Evolutionary conservation across 192 early-diverging fungal species (phyloP).

Genomic region (Tieghemiomyces parasiticus): DNA sequence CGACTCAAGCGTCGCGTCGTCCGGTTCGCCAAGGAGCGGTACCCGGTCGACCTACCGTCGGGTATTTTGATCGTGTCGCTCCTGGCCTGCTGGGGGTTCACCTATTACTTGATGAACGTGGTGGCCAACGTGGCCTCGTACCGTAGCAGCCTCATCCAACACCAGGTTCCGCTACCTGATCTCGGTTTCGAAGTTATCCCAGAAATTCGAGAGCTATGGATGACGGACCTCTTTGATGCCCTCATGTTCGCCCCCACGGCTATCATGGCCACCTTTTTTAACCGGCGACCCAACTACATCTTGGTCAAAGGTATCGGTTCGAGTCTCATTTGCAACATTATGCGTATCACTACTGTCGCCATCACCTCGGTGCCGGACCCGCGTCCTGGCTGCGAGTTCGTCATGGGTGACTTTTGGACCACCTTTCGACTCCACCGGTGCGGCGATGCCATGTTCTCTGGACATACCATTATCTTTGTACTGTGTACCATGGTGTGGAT

Average conservation of each 20-base stretch:
- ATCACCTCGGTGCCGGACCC: conserved; percentile 52
- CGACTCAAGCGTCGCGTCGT: too few species aligned
- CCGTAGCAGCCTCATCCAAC: conserved; percentile 28
- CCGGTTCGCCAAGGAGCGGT: conserved; percentile 6
- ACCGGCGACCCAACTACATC: conserved; percentile 37
- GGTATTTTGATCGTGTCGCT: conserved; percentile 18
- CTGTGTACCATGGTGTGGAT: conserved; percentile 42
- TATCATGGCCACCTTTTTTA: conserved; percentile 26
- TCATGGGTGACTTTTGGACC: conserved; percentile 35
- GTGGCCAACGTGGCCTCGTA: conserved; percentile 47
- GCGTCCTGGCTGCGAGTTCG: conserved; percentile 36
- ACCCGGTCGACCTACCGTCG: conserved; percentile 19
- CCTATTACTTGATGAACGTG: conserved; percentile 43
- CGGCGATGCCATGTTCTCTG: conserved; percentile 49
- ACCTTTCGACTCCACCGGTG: conserved; percentile 40
- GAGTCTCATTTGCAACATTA: conserved; percentile 35
- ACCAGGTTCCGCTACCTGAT: conserved; percentile 25
- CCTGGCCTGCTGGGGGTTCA: conserved; percentile 20
- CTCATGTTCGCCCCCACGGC: conserved; percentile 36
- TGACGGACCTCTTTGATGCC: conserved; percentile 45
- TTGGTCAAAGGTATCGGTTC: conserved; percentile 32
- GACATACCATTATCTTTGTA: conserved; percentile 47
- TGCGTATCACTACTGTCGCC: conserved; percentile 43
- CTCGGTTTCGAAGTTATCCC: conserved; percentile 42
- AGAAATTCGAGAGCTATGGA: conserved; percentile 30